Evolutionary conservation across 495 filamentous ascomycete species (phyloP).

Genomic region (Tuber calosporum): DNA sequence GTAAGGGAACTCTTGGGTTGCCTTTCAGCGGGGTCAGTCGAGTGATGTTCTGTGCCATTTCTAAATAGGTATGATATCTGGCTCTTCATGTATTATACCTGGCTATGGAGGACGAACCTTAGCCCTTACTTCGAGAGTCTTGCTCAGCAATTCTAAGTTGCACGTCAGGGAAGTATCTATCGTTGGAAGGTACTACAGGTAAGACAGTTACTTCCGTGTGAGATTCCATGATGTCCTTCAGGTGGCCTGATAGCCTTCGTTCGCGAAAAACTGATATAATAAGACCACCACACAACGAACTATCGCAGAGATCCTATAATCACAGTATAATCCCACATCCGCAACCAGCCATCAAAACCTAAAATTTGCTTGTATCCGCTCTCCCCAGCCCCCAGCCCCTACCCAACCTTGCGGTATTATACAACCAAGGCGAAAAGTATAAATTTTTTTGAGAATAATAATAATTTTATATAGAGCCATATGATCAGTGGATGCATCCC

Average conservation of each 20-base stretch:
- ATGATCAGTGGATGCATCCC: background rate
- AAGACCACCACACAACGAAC: background rate
- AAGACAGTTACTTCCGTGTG: background rate
- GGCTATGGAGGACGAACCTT: background rate
- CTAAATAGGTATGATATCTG: no score
- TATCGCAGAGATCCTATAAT: background rate
- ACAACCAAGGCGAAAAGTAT: background rate
- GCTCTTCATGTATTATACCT: background rate
- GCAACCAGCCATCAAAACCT: background rate
- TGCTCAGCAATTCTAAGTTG: background rate
- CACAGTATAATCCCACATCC: background rate
- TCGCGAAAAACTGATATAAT: background rate
- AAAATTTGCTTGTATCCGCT: background rate
- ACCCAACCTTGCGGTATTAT: background rate
- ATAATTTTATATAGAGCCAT: background rate
- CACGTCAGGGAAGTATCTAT: background rate
- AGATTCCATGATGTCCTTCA: background rate
- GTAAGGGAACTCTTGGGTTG: background rate
- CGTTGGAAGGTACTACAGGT: background rate
- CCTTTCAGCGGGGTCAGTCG: background rate
- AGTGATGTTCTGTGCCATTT: background rate
- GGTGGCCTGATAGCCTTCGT: background rate
- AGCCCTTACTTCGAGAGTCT: background rate
- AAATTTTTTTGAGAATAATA: background rate
- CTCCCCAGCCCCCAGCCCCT: background rate